Evolutionary conservation across 148 eudicot species (phyloP), one percentile per base, ranked within the genome.

Genomic region (Rhododendron williamsianum): DNA sequence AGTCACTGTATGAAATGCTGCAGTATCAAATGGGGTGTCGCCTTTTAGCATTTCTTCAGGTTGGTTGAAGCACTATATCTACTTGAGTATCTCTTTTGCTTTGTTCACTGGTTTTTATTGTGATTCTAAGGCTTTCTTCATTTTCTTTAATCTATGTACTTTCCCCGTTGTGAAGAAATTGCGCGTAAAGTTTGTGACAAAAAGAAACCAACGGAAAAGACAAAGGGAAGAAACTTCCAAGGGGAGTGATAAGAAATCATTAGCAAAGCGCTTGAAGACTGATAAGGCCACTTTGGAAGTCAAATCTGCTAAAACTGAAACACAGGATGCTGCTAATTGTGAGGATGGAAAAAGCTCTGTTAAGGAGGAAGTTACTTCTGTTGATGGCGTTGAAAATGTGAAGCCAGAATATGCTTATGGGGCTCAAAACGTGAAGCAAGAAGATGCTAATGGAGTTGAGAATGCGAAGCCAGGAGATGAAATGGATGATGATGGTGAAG

Each of bases 1-100:
- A 97, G 84, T 91, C 98, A n/a, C 86, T 97, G 21, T 92, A 94
- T 84, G 99, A 97, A 91, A 97, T 97, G 99, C 98, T 97, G 85
- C 98, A 97, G 84, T 94, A 89, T 88, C 91, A 95, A 88, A 97
- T 97, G 99, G 98, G 95, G 65, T 90, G 86, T 86, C 94, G 94
- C 76, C 88, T 95, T 38, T 89, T 95, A 54, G 77, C 88, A 48
- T 97, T 97, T 91, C 93, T 97, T 84, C 94, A 97, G 99, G 99
- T 95, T 74, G 27, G 86, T 63, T 79, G 74, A 77, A 69, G 49
- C 36, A 9, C 27, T 71, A 43, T 49, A 78, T 10, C 67, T 41
- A 41, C 45, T 41, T 41, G 45, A 41, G 45, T 41, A 74, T 82
- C 78, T 78, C 12, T 43, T 36, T 35, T 83, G 74, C n/a, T 51